Conservation (phyloP, 768 basidiomycete species). For the Coprinopsis strossmayeri region DNA sequence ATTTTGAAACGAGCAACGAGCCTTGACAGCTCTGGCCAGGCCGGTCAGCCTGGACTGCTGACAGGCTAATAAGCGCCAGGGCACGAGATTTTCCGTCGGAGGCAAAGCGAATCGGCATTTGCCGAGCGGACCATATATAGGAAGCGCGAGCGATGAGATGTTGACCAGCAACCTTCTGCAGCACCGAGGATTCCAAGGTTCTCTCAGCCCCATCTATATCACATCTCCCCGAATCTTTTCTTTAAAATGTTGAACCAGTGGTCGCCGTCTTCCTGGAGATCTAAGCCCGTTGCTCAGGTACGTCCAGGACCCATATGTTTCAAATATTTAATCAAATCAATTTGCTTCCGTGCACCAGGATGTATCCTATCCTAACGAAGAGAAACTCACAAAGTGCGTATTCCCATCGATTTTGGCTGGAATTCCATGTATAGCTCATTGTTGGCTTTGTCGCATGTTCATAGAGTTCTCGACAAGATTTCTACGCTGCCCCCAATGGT, state of each 20-base stretch:
- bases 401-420: not conserved
- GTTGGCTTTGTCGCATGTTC: slow-evolving; percentile 5
- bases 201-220: not conserved
- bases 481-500: slow-evolving; percentile 82
- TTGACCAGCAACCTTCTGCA: not conserved
- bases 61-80: not conserved
- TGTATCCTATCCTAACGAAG: slow-evolving; percentile 17
- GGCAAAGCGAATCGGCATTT: not conserved
- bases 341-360: slow-evolving; percentile 11
- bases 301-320: not conserved
- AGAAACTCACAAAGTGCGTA: slow-evolving; percentile 14
- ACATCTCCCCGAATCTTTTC: not conserved
- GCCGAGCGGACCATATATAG: slow-evolving; percentile 4
- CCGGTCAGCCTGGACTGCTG: not conserved
- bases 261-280: slow-evolving; percentile 77
- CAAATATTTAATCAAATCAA: not conserved
- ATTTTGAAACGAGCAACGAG: not conserved
- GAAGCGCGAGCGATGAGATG: not conserved
- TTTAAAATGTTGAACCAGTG: slow-evolving; percentile 32
- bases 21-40: not conserved
- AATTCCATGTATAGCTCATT: not conserved
- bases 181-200: slow-evolving; percentile 5
- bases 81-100: not conserved
- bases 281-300: slow-evolving; percentile 20
- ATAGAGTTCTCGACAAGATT: slow-evolving; percentile 76